Evolutionary conservation across 129 eudicot species (phyloP), one percentile per base, ranked within the genome.

Genomic region (Escallonia rubra): DNA sequence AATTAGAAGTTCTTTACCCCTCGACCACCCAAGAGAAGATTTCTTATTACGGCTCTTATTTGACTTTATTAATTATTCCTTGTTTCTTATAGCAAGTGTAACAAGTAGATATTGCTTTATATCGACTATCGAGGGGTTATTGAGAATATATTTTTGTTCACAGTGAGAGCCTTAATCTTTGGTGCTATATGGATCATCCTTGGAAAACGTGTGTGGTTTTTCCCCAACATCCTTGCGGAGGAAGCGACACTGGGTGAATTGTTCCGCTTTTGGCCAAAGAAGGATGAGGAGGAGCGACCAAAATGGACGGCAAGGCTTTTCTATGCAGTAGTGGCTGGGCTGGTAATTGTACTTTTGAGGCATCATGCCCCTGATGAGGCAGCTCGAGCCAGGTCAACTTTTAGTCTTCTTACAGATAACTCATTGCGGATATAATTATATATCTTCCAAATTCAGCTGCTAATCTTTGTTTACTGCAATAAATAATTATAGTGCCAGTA

Each of bases 341-440:
- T 89, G 50, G 87, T 83, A 43, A 80, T 92, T 57, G 45, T 89
- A 60, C 80, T 92, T 12, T 48, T 92, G 80, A 89, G 95, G 78
- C 98, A 92, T 82, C 98, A 92, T 86, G 98, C 96, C 60, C 98
- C 98, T 65, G 98, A 92, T 67, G 98, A 92, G 80, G 98, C 98
- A 67, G 98, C 98, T 56, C 80, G 98, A 83, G 98, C 98, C 75
- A 92, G 98, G 98, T 92, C 58, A 71, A 67, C 74, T 55, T 74
- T 15, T 23, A 23, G 34, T 23, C 34, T 23, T 23, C 34, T 23
- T 23, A 23, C 34, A 1, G 34, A 23, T 23, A 23, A 23, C 34
- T 23, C 34, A 23, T 23, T 23, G 34, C 1, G 34, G 34, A 23
- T 23, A 23, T 23, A 23, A 23, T 23, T 23, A 0, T 23, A 23